These are phyloP conservation scores for Salix viminalis DNA, from an alignment of 345 rosid species.

Conservation along the genomic window DNA sequence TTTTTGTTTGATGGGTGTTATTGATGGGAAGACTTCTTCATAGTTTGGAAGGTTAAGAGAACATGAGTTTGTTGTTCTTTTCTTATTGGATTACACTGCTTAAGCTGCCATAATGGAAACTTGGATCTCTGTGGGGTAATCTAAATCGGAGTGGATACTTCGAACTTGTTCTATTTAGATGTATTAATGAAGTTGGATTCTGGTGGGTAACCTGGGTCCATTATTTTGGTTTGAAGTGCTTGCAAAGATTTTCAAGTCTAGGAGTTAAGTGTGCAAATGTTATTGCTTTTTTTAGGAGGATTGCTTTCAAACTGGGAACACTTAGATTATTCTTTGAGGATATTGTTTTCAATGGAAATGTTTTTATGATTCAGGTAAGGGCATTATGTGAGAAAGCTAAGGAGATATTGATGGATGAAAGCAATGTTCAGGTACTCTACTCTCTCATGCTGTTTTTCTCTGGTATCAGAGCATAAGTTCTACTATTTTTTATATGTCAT, in stretches of 20 bases:
- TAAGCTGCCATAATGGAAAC: not conserved
- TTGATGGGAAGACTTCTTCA: not conserved
- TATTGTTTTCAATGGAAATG: not conserved
- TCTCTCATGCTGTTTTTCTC: not conserved
- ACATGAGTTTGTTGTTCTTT: not conserved
- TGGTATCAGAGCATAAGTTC: not conserved
- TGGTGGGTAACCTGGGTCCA: not conserved
- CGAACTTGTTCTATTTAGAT: not conserved
- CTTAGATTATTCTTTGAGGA: not conserved
- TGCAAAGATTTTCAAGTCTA: not conserved
- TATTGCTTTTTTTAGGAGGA: not conserved
- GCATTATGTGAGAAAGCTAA: constrained; percentile 93
- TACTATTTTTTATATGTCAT: not conserved
- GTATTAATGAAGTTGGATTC: not conserved
- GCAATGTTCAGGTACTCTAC: constrained; percentile 85
- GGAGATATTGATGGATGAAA: constrained; percentile 95
- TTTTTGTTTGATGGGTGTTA: not conserved
- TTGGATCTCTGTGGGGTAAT: not conserved
- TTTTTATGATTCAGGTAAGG: constrained; percentile 50
- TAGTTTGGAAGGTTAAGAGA: not conserved
- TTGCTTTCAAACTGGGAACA: not conserved
- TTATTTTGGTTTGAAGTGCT: too few relatives aligned
- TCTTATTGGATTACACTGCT: not conserved
- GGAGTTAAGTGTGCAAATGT: not conserved
- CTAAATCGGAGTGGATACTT: not conserved